Percentiles rank a stretch among this genome's conserved stretches.
Conservation (phyloP, 371 early-diverging fungal genomes). For the Mycotypha africana region DNA sequence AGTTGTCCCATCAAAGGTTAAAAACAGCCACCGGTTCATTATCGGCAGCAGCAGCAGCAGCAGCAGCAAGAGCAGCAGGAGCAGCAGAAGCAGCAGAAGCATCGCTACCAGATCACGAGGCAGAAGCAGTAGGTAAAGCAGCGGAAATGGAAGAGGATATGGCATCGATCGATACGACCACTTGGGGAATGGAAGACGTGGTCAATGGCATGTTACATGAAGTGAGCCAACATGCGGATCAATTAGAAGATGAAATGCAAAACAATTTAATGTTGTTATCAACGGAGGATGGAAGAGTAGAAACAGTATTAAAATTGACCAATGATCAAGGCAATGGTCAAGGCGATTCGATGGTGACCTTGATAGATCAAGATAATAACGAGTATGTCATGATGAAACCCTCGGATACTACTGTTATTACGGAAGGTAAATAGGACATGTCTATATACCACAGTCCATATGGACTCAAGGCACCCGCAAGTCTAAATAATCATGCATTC, state of each 20-base stretch:
- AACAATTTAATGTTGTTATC: constrained; percentile 25
- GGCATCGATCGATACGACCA: no score
- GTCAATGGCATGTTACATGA: constrained; percentile 40
- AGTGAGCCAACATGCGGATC: constrained; percentile 45
- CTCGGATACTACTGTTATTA: constrained; percentile 47
- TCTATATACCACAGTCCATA: no score
- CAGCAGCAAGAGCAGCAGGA: neutral
- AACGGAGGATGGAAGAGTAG: constrained; percentile 29
- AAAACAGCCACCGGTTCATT: constrained; percentile 14
- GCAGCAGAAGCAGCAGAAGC: no score
- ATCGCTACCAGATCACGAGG: neutral
- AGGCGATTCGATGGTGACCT: constrained; percentile 18
- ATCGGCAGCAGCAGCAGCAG: neutral
- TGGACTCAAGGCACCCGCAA: neutral
- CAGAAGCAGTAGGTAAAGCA: neutral
- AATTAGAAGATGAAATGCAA: constrained; percentile 42
- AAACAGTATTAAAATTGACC: constrained; percentile 39
- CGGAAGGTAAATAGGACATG: no score
- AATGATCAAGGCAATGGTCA: constrained; percentile 12
- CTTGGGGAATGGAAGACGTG: constrained; percentile 14
- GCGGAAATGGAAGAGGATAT: neutral
- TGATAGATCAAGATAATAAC: constrained; percentile 51
- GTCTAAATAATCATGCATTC: no score
- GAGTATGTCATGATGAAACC: constrained; percentile 52
- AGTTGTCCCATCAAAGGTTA: constrained; percentile 29